Percentiles rank a stretch among this genome's conserved stretches.
Conservation (phyloP, 148 eudicot genomes). For the Suaeda aralocaspica region DNA sequence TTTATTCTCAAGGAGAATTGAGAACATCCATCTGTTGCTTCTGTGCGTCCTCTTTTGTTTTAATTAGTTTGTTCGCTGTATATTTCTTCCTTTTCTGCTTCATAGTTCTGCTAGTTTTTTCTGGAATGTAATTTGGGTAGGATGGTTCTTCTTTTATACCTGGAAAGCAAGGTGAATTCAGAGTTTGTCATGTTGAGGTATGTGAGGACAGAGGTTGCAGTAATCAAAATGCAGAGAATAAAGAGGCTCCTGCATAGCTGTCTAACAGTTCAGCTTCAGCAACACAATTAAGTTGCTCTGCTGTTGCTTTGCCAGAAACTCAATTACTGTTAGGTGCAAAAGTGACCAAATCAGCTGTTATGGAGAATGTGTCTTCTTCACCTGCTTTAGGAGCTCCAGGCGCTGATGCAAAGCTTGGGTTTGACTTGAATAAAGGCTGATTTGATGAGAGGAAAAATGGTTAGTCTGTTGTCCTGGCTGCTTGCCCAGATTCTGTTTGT, state of each 20-base stretch:
- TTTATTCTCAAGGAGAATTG: neutral
- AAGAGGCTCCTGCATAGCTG: too few relatives aligned
- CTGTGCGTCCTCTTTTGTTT: neutral
- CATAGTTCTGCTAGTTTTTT: neutral
- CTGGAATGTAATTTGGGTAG: neutral
- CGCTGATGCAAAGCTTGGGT: slow-evolving; percentile 41
- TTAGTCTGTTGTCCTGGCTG: too few relatives aligned
- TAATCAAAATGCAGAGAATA: too few relatives aligned
- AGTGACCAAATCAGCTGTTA: slow-evolving; percentile 1
- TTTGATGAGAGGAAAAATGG: slow-evolving; percentile 57
- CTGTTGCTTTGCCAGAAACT: too few relatives aligned
- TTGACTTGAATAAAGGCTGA: slow-evolving; percentile 76
- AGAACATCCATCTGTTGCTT: neutral
- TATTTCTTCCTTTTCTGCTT: neutral
- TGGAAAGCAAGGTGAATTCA: too few relatives aligned
- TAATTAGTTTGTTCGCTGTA: neutral
- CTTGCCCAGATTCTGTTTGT: too few relatives aligned
- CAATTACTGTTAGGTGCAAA: too few relatives aligned
- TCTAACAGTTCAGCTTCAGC: too few relatives aligned
- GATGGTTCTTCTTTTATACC: too few relatives aligned
- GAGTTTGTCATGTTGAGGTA: too few relatives aligned
- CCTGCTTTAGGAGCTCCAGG: slow-evolving; percentile 31
- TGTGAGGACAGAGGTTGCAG: too few relatives aligned
- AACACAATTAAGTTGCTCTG: too few relatives aligned
- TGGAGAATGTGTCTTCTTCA: slow-evolving; percentile 19